These are phyloP conservation scores for Ceratobasidium sp. DNA, from an alignment of 1,284 basidiomycete species.

Conservation along the genomic window DNA sequence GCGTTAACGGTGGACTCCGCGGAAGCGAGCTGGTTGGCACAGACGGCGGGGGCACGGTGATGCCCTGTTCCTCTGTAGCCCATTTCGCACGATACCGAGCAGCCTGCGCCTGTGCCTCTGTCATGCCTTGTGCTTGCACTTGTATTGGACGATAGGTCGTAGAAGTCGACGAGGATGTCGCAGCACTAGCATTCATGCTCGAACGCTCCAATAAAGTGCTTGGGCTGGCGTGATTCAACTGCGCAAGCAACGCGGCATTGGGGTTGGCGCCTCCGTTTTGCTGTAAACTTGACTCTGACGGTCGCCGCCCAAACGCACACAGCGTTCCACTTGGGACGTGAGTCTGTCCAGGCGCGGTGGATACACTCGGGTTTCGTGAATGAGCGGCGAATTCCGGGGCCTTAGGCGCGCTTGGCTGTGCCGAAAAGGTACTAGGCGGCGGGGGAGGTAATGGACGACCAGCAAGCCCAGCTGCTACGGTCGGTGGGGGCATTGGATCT, in stretches of 20 bases:
- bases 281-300: conserved; percentile 25
- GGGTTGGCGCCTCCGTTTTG: conserved; percentile 4
- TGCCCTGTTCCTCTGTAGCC: conserved; percentile 39
- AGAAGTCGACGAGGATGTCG: conserved; percentile 5
- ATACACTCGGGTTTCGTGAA: conserved; percentile 25
- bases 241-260: conserved; percentile 5
- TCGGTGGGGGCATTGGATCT: conserved; percentile 7
- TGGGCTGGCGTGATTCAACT: conserved; percentile 12
- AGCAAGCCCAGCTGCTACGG: not conserved
- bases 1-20: conserved; percentile 16
- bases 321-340: conserved; percentile 35
- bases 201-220: conserved; percentile 4
- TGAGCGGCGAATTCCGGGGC: not conserved
- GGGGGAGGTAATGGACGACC: conserved; percentile 13
- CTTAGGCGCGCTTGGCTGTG: not conserved
- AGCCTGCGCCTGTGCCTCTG: conserved; percentile 40
- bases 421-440: conserved; percentile 6
- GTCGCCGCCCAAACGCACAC: conserved; percentile 31
- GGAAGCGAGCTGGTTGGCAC: conserved; percentile 15
- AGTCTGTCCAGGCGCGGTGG: too few species aligned
- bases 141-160: conserved; percentile 11
- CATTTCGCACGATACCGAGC: conserved; percentile 42
- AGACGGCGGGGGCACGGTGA: not conserved
- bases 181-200: conserved; percentile 1
- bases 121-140: conserved; percentile 25